These are phyloP conservation scores for Corrigiola litoralis DNA, from an alignment of 179 eudicot genomes.

Conservation along the genomic window DNA sequence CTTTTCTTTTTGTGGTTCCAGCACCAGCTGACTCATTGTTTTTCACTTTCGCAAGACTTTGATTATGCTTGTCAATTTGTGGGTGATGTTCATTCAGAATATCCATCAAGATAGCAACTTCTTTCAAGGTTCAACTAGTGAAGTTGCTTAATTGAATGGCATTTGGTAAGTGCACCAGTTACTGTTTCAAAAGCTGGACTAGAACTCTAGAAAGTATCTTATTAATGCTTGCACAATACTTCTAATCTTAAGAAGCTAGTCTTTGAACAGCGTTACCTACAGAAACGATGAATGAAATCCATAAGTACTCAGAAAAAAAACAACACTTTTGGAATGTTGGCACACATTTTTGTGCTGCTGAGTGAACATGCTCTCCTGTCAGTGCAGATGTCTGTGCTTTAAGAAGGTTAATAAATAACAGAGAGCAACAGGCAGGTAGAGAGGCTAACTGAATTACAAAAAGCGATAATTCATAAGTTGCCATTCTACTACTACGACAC, in stretches of 20 bases:
- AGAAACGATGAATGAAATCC: constrained; percentile 10
- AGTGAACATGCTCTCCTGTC: background rate
- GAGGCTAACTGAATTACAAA: too few relatives aligned
- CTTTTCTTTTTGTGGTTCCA: constrained; percentile 96
- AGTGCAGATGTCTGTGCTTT: background rate
- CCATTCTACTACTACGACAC: too few relatives aligned
- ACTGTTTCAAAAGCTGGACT: constrained; percentile 50
- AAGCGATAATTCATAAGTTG: too few relatives aligned
- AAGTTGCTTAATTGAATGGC: constrained; percentile 41
- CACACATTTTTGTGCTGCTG: background rate
- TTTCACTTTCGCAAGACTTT: constrained; percentile 31
- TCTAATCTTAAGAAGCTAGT: constrained; percentile 40
- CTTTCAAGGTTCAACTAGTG: constrained; percentile 58
- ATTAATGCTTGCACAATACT: constrained; percentile 34
- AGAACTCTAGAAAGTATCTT: constrained; percentile 33
- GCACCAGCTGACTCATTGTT: constrained; percentile 30
- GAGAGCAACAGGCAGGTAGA: too few relatives aligned
- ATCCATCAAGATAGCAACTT: constrained; percentile 54
- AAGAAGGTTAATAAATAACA: too few relatives aligned
- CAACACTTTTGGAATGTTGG: background rate
- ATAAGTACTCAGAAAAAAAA: constrained; percentile 19
- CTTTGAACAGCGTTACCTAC: constrained; percentile 46
- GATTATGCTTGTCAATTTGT: constrained; percentile 26
- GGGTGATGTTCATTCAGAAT: constrained; percentile 57
- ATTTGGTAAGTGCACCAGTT: constrained; percentile 38